A percentile compares a stretch with the other conserved stretches of the same genome.
phyloP scores from a whole-genome alignment of 495 filamentous ascomycete genomes.

The Aspergillus leporis region DNA sequence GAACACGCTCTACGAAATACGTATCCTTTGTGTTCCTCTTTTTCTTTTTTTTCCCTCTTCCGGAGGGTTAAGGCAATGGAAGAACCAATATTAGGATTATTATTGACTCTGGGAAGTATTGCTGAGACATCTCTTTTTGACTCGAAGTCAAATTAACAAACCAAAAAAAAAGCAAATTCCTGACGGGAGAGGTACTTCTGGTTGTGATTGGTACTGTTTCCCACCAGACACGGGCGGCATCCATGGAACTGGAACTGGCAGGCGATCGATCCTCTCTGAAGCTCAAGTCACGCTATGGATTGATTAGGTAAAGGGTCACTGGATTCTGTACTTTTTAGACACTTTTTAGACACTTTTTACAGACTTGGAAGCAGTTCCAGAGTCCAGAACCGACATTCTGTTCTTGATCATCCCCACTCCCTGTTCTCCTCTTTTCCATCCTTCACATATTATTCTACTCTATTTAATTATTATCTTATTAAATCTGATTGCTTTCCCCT shows the following conservation, averaged over 20 bases:
- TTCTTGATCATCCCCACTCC: neutral
- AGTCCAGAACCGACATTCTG: neutral
- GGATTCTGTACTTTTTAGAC: neutral
- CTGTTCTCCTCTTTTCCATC: neutral
- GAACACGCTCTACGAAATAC: neutral
- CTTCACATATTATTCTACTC: neutral
- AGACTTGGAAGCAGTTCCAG: neutral
- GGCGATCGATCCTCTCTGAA: neutral
- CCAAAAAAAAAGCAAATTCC: neutral
- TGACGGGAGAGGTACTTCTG: neutral
- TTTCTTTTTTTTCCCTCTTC: neutral
- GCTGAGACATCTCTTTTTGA: neutral
- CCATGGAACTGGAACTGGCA: neutral
- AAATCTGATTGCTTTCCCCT: neutral
- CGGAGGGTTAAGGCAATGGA: neutral
- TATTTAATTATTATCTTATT: neutral
- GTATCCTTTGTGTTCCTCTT: neutral
- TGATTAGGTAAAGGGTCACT: slow-evolving; percentile 2
- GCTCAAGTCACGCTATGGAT: neutral
- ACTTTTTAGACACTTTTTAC: neutral
- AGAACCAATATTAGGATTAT: too few relatives aligned
- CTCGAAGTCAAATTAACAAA: neutral
- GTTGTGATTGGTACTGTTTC: neutral
- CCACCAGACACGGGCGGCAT: neutral
- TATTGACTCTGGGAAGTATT: too few relatives aligned